Percentiles rank a stretch among this genome's conserved stretches.
These are phyloP conservation scores for Camellia sinensis DNA, from an alignment of 148 eudicot species.

Conservation along the genomic window DNA sequence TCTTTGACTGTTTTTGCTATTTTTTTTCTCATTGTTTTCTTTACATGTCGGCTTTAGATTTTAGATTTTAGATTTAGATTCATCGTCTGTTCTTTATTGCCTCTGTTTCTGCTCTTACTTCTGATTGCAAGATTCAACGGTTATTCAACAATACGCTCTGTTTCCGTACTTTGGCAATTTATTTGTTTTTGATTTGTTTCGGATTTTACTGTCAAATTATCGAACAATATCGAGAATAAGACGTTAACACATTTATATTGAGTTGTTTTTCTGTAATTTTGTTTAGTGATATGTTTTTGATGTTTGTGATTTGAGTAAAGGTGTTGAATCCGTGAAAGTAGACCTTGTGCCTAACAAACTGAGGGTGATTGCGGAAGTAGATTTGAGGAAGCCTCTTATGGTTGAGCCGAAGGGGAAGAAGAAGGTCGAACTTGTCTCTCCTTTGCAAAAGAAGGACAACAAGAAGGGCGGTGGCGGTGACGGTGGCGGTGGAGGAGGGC, in stretches of 20 bases:
- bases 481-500: conserved; percentile 16
- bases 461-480: background rate
- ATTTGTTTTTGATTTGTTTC: background rate
- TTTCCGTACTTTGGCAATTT: background rate
- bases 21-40: background rate
- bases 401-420: conserved; percentile 42
- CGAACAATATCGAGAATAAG: background rate
- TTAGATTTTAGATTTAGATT: background rate
- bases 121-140: background rate
- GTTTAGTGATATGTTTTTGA: background rate
- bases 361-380: conserved; percentile 37
- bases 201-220: background rate
- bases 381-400: conserved; percentile 39
- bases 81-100: too few relatives aligned
- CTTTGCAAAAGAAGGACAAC: conserved; percentile 33
- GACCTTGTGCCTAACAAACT: conserved; percentile 32
- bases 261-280: background rate
- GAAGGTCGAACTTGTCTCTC: conserved; percentile 54
- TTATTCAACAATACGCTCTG: background rate
- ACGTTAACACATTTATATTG: background rate
- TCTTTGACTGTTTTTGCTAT: background rate
- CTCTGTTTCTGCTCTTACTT: background rate
- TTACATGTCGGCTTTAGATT: background rate
- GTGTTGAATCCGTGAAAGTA: conserved; percentile 34
- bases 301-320: conserved; percentile 18